These are phyloP conservation scores for Orbilia ellipsospora DNA, from an alignment of 2,329 filamentous ascomycete genomes.

Conservation along the genomic window DNA sequence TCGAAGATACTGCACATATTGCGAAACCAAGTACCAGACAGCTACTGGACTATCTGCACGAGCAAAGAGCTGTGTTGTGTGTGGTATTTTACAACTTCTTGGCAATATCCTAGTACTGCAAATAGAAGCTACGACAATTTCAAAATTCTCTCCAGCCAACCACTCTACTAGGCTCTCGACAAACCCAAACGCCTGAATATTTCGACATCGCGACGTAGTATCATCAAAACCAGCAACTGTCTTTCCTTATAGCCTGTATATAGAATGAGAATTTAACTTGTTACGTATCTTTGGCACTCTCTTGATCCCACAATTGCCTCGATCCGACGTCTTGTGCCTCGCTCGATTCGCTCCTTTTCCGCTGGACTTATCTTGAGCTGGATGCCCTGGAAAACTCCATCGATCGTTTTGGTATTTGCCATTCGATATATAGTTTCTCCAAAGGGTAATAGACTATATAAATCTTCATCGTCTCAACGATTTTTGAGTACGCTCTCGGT, in stretches of 20 bases:
- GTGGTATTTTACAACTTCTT: constrained; percentile 11
- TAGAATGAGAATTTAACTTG: too few relatives aligned
- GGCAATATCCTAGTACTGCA: neutral
- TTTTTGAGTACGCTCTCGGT: constrained; percentile 55
- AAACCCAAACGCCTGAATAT: neutral
- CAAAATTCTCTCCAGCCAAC: too few relatives aligned
- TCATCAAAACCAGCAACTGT: too few relatives aligned
- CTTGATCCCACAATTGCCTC: neutral
- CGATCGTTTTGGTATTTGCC: neutral
- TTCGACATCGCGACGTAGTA: neutral
- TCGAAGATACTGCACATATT: too few relatives aligned
- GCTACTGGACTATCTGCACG: too few relatives aligned
- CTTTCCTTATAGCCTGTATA: too few relatives aligned
- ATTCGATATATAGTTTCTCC: constrained; percentile 4
- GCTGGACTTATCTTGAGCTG: constrained; percentile 56
- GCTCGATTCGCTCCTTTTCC: constrained; percentile 46
- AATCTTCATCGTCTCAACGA: constrained; percentile 53
- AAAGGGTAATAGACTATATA: constrained; percentile 53
- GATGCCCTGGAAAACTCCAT: constrained; percentile 27
- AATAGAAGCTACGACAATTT: neutral
- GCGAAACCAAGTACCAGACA: too few relatives aligned
- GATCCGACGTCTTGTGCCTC: constrained; percentile 52
- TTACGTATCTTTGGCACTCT: neutral
- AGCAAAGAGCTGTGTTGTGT: constrained; percentile 2
- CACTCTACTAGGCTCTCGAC: neutral